Base-by-base conservation (phyloP, 2,329 filamentous ascomycete genomes). In the Rhynchosporium graminicola region DNA sequence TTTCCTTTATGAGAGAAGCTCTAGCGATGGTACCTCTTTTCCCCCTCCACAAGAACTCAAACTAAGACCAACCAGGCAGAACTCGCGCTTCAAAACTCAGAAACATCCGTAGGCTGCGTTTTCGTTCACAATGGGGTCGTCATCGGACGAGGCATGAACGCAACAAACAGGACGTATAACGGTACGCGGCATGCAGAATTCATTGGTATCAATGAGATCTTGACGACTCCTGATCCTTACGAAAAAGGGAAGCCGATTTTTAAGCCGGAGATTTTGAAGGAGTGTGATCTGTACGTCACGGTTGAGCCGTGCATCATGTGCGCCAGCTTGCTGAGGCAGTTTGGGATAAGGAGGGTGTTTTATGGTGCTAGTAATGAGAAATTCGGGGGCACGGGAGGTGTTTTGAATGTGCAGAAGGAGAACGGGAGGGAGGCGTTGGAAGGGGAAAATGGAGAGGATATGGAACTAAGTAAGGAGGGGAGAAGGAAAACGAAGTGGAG, bases 261-360 rank as follows among this genome's bases (percentile, higher is more conserved):
- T 36, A 57, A 55, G 59, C 83, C 85, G 40, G 83, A 82, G 12
- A 84, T 94, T 66, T 81, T 98, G 69, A 80, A 80, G 45, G 85
- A 93, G 67, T 83, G 83, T 69, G 87, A 89, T 72, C 85, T 99
- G 57, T 99, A 99, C 76, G 95, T 99, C 55, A 99, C 95, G 0
- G 94, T 99, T 59, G 96, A 99, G 77, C 95, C 95, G 4, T 99
- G 95, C 76, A 92, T 99, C 78, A 99, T 99, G 95, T 99, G 95
- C 74, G 95, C 95, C 12, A 96, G 92, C 6, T 86, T 96, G 59
- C 83, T 99, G 57, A 87, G 92, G 57, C 96, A 99, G 76, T 88
- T 96, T 67, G 85, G 87, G 13, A 92, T 99, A 76, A 86, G 89
- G 65, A 89, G 89, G 68, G 95, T 99, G 38, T 98, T 94, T 76